Conservation (phyloP, 2,329 filamentous ascomycete species). For the Allantophomopsis lycopodina region DNA sequence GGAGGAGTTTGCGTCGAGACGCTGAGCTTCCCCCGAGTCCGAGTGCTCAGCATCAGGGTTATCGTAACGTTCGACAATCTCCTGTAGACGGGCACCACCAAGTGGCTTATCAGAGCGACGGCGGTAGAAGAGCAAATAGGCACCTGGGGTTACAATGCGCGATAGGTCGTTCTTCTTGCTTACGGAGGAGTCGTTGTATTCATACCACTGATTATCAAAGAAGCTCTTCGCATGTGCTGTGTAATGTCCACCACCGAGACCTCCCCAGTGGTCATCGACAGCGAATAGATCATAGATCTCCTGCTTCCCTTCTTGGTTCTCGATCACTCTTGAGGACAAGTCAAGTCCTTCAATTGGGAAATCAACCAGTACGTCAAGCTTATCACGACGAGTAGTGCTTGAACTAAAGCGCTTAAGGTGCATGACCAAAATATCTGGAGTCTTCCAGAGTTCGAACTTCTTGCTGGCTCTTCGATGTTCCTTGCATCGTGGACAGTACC, state of each 20-base stretch:
- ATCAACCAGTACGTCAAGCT: slow-evolving; percentile 81
- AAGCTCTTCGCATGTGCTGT: slow-evolving; percentile 93
- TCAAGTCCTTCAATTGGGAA: slow-evolving; percentile 85
- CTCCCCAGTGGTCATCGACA: slow-evolving; percentile 91
- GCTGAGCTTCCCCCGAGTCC: slow-evolving; percentile 67
- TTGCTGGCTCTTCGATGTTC: slow-evolving; percentile 86
- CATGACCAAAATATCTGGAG: slow-evolving; percentile 86
- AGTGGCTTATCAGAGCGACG: slow-evolving; percentile 65
- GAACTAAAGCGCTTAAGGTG: slow-evolving; percentile 94
- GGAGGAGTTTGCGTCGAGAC: slow-evolving; percentile 75
- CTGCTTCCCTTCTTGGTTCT: slow-evolving; percentile 67
- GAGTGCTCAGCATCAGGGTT: slow-evolving; percentile 32
- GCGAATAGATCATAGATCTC: slow-evolving; percentile 88
- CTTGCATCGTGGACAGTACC: slow-evolving; percentile 96
- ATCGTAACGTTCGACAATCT: slow-evolving; percentile 52
- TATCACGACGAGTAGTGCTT: slow-evolving; percentile 69
- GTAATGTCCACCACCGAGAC: slow-evolving; percentile 89
- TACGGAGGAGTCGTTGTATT: slow-evolving; percentile 83
- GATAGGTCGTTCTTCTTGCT: slow-evolving; percentile 43
- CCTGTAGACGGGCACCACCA: slow-evolving; percentile 62
- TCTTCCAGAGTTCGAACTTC: slow-evolving; percentile 94
- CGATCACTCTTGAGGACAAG: slow-evolving; percentile 63
- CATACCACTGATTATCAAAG: slow-evolving; percentile 79
- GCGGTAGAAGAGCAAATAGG: slow-evolving; percentile 93
- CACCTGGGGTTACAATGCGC: slow-evolving; percentile 57